Percentiles rank a stretch among this genome's conserved stretches.
phyloP scores from a whole-genome alignment of 1,139 yeast species.

The Pneumocystis oryctolagi region DNA sequence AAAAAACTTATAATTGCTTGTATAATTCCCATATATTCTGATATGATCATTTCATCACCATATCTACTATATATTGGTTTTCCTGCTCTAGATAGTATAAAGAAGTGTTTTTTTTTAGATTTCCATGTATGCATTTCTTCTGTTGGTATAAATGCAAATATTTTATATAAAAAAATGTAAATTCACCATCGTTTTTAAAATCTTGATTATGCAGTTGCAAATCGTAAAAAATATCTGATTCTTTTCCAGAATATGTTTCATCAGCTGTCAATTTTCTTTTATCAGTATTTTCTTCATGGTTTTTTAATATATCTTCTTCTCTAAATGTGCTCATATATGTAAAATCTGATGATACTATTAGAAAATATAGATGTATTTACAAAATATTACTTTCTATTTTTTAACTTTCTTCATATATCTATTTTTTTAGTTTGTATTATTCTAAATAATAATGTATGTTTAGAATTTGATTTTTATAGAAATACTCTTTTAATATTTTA shows the following conservation, averaged over 20 bases:
- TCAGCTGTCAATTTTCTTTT: not conserved
- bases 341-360: not conserved
- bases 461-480: not conserved
- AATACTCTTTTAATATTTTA: not conserved
- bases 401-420: no score
- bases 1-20: slow-evolving; percentile 32
- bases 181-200: not conserved
- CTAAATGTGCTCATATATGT: not conserved
- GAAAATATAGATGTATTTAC: no score
- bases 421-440: no score
- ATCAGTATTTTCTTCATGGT: not conserved
- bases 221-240: not conserved
- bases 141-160: not conserved
- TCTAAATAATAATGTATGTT: no score
- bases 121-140: not conserved
- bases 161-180: not conserved
- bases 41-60: slow-evolving; percentile 55
- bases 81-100: slow-evolving; percentile 80
- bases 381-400: no score
- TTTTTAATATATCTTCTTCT: not conserved
- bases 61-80: slow-evolving; percentile 77
- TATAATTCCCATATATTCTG: slow-evolving; percentile 54
- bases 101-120: slow-evolving; percentile 43
- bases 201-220: not conserved
- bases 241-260: not conserved